Percentiles rank a stretch among this genome's conserved stretches.
Evolutionary conservation across 73 alveolate genomes (phyloP).

Genomic region (Vitrella brassicaformis): DNA sequence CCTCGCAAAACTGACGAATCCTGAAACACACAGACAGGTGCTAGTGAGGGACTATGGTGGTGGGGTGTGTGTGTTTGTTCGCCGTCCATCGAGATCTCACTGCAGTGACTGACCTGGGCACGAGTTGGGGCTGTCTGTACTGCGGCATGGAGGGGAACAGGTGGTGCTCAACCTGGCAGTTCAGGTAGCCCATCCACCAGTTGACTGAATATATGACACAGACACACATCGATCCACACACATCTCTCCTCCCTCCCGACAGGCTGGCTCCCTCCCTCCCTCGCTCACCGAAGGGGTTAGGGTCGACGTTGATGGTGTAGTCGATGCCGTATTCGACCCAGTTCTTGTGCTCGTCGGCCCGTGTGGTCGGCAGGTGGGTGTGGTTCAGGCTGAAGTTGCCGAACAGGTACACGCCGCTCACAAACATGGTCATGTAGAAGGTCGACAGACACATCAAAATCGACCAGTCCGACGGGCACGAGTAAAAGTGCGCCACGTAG

Average conservation of each 20-base stretch:
- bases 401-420: neutral
- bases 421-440: neutral
- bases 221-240: too few relatives aligned
- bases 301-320: neutral
- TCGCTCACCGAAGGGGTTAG: neutral
- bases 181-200: neutral
- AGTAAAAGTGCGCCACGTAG: neutral
- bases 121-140: neutral
- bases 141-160: neutral
- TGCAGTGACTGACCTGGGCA: too few relatives aligned
- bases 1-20: neutral
- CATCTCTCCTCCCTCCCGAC: too few relatives aligned
- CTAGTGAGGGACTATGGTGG: too few relatives aligned
- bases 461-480: neutral
- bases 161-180: neutral
- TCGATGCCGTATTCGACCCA: neutral
- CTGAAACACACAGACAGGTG: too few relatives aligned
- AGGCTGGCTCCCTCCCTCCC: too few relatives aligned
- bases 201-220: too few relatives aligned
- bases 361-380: neutral
- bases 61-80: too few relatives aligned
- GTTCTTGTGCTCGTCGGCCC: neutral
- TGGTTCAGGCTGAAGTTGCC: neutral
- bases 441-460: neutral
- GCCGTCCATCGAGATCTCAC: too few relatives aligned